Conservation (phyloP, 2,329 filamentous ascomycete species). For the Cryphonectria carpinicola region DNA sequence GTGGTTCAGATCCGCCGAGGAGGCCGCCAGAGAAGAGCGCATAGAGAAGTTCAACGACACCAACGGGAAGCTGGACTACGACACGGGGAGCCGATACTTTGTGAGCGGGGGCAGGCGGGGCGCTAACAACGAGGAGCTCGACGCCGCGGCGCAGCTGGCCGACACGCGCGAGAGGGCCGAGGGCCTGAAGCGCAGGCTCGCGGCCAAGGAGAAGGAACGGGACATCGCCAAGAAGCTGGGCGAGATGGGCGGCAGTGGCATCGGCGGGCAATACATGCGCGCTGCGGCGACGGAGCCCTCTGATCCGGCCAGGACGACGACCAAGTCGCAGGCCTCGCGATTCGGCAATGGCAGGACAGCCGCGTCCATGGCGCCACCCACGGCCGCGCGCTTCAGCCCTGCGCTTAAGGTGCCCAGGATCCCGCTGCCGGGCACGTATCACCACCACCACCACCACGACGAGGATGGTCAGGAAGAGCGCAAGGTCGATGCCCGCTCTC, state of each 20-base stretch:
- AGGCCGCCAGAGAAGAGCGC: slow-evolving; percentile 37
- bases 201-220: slow-evolving; percentile 71
- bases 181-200: slow-evolving; percentile 65
- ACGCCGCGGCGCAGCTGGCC: slow-evolving; percentile 40
- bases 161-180: slow-evolving; percentile 68
- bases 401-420: slow-evolving; percentile 25
- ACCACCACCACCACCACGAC: slow-evolving; percentile 25
- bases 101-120: slow-evolving; percentile 44
- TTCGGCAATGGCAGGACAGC: slow-evolving; percentile 15
- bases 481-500: slow-evolving; percentile 48
- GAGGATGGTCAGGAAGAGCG: slow-evolving; percentile 25
- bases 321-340: slow-evolving; percentile 20
- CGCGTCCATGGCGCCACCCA: slow-evolving; percentile 22
- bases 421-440: slow-evolving; percentile 22
- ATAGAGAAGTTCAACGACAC: slow-evolving; percentile 17
- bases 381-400: slow-evolving; percentile 27
- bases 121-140: slow-evolving; percentile 41
- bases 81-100: slow-evolving; percentile 62
- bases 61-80: slow-evolving; percentile 57
- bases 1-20: slow-evolving; percentile 32
- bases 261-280: slow-evolving; percentile 73
- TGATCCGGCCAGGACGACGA: slow-evolving; percentile 17
- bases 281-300: slow-evolving; percentile 31
- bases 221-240: slow-evolving; percentile 72
- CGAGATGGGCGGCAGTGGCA: slow-evolving; percentile 60